Percentiles rank a stretch among this genome's conserved stretches.
Evolutionary conservation across 1,139 yeast species (phyloP).

Genomic region (Insectozyma bohioensis): DNA sequence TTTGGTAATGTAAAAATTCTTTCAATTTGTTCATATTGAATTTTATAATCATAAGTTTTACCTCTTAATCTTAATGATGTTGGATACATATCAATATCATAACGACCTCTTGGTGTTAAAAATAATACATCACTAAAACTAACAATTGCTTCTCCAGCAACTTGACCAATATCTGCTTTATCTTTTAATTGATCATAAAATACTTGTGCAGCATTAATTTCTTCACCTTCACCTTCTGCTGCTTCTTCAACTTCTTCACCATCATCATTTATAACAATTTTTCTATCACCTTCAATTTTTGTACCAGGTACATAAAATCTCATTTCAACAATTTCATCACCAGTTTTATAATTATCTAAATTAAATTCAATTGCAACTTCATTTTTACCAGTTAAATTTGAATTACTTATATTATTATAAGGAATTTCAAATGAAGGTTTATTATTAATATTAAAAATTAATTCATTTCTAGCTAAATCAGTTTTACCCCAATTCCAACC

Average conservation of each 20-base stretch:
- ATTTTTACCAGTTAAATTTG: conserved; percentile 89
- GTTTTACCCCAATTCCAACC: conserved; percentile 99
- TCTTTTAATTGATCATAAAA: conserved; percentile 92
- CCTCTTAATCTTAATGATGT: conserved; percentile 90
- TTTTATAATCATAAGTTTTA: conserved; percentile 95
- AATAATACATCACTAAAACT: conserved; percentile 89
- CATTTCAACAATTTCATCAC: conserved; percentile 95
- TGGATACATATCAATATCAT: conserved; percentile 92
- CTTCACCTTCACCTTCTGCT: conserved; percentile 49
- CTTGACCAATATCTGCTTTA: conserved; percentile 94
- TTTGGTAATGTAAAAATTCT: conserved; percentile 89
- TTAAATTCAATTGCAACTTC: conserved; percentile 92
- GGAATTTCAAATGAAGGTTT: conserved; percentile 93
- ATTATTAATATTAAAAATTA: conserved; percentile 81
- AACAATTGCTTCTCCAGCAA: conserved; percentile 95
- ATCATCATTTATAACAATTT: conserved; percentile 36
- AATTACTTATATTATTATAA: conserved; percentile 72
- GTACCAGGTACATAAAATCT: conserved; percentile 90
- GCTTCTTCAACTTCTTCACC: conserved; percentile 39
- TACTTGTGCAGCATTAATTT: conserved; percentile 73
- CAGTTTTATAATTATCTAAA: conserved; percentile 60
- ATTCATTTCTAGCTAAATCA: conserved; percentile 88
- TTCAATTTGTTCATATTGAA: conserved; percentile 88
- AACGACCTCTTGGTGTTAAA: conserved; percentile 97
- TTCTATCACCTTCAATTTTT: conserved; percentile 51